Percentiles rank a stretch among this genome's conserved stretches.
Conservation (phyloP, 805 yeast genomes). For the Clavispora santaluciae region DNA sequence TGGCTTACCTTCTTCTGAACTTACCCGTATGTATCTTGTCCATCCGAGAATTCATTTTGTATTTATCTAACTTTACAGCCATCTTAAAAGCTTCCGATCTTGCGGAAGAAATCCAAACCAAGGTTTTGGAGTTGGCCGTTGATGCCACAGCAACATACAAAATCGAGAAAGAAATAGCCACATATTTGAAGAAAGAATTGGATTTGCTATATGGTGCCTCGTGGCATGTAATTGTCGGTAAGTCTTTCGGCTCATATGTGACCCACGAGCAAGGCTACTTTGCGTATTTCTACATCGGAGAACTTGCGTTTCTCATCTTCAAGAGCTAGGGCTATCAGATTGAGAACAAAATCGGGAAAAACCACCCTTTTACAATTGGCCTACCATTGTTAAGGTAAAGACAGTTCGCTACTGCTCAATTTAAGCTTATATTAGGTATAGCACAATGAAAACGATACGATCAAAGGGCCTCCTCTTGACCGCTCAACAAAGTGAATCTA, state of each 20-base stretch:
- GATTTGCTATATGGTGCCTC: conserved; percentile 63
- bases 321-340: conserved; percentile 38
- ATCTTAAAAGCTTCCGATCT: conserved; percentile 41
- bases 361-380: too few species aligned
- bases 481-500: conserved; percentile 82
- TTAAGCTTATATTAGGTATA: conserved; percentile 16
- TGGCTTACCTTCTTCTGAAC: conserved; percentile 4
- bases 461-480: conserved; percentile 53
- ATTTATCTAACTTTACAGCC: conserved; percentile 23
- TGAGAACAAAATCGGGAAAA: not conserved
- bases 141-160: conserved; percentile 41
- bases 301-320: conserved; percentile 62
- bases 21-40: conserved; percentile 6
- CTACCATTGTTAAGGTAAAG: too few species aligned
- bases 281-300: conserved; percentile 65
- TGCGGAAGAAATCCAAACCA: conserved; percentile 49
- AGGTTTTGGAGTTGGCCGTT: conserved; percentile 43
- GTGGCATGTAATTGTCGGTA: conserved; percentile 82
- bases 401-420: too few species aligned
- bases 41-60: too few species aligned
- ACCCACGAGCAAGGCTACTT: conserved; percentile 75
- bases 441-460: not conserved
- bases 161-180: conserved; percentile 61
- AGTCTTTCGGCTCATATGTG: conserved; percentile 72
- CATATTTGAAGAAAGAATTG: conserved; percentile 58